Conservation (phyloP, 2,329 filamentous ascomycete genomes). For the Cryoendolithus antarcticus region DNA sequence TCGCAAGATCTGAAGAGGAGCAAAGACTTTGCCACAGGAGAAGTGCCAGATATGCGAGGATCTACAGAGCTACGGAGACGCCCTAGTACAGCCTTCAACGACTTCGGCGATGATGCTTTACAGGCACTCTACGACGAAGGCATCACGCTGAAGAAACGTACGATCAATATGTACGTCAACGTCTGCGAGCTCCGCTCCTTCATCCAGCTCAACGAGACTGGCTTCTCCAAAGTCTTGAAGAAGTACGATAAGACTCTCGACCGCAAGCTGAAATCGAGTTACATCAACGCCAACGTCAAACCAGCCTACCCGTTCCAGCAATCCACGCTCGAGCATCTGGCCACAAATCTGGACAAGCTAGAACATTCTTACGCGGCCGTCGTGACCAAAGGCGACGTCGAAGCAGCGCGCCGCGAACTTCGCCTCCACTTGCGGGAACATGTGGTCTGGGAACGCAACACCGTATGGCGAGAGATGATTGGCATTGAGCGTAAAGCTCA, state of each 20-base stretch:
- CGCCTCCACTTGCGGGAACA: slow-evolving; percentile 87
- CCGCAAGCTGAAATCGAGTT: slow-evolving; percentile 62
- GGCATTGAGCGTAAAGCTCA: slow-evolving; percentile 92
- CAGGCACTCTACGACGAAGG: slow-evolving; percentile 56
- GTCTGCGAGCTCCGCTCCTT: slow-evolving; percentile 94
- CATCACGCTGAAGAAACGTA: slow-evolving; percentile 85
- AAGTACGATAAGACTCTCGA: slow-evolving; percentile 97
- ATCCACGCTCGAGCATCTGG: slow-evolving; percentile 56
- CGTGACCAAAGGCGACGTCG: slow-evolving; percentile 68
- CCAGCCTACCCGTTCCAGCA: slow-evolving; percentile 70
- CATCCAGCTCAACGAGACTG: slow-evolving; percentile 89
- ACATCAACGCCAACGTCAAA: slow-evolving; percentile 62
- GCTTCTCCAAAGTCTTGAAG: slow-evolving; percentile 91
- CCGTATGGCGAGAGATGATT: slow-evolving; percentile 99
- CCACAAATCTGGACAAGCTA: slow-evolving; percentile 59
- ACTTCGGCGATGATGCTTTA: slow-evolving; percentile 65
- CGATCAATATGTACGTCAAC: slow-evolving; percentile 76
- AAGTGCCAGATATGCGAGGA: slow-evolving; percentile 5
- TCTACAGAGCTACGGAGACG: slow-evolving; percentile 42
- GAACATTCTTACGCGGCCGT: slow-evolving; percentile 71
- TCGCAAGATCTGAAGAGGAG: slow-evolving; percentile 3
- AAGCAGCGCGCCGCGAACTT: slow-evolving; percentile 69
- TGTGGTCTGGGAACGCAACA: slow-evolving; percentile 97
- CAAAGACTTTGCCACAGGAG: slow-evolving; percentile 12
- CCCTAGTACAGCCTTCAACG: slow-evolving; percentile 57